A percentile compares a stretch with the other conserved stretches of the same genome.
phyloP scores from a whole-genome alignment of 495 filamentous ascomycete species.

The Aspergillus sparsus region DNA sequence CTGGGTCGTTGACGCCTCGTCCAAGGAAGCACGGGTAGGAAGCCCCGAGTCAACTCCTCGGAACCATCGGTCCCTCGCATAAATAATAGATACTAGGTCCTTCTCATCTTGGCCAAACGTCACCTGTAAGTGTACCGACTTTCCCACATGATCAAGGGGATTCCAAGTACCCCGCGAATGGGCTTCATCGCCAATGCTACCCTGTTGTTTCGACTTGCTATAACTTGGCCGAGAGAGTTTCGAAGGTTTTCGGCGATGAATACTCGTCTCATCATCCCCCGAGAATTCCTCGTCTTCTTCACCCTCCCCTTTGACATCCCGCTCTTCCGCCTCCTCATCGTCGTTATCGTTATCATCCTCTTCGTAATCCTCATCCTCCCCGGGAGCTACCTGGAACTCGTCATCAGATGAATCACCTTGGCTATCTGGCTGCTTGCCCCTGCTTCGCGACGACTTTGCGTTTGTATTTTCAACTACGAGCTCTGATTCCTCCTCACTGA shows the following conservation, averaged over 20 bases:
- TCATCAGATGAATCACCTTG: slow-evolving; percentile 31
- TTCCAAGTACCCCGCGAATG: slow-evolving; percentile 42
- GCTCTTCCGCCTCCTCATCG: slow-evolving; percentile 18
- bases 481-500: slow-evolving; percentile 32
- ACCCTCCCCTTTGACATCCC: slow-evolving; percentile 15
- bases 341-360: slow-evolving; percentile 20
- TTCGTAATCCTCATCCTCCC: slow-evolving; percentile 24
- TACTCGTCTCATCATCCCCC: slow-evolving; percentile 6
- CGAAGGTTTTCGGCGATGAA: not conserved
- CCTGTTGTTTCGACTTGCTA: slow-evolving; percentile 24
- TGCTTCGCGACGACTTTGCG: slow-evolving; percentile 11
- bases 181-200: slow-evolving; percentile 29
- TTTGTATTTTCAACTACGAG: not conserved
- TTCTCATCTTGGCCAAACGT: slow-evolving; percentile 49
- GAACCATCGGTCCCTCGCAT: slow-evolving; percentile 50
- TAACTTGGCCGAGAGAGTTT: slow-evolving; percentile 8
- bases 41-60: slow-evolving; percentile 49
- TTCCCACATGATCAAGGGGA: slow-evolving; percentile 42
- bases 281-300: slow-evolving; percentile 6
- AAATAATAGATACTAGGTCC: slow-evolving; percentile 47
- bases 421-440: slow-evolving; percentile 21
- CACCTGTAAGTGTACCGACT: slow-evolving; percentile 37
- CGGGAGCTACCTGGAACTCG: slow-evolving; percentile 14
- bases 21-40: slow-evolving; percentile 45
- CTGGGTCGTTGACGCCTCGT: slow-evolving; percentile 25